Percentiles rank a stretch among this genome's conserved stretches.
phyloP scores from a whole-genome alignment of 441 rosid species.

The Sinapis alba region DNA sequence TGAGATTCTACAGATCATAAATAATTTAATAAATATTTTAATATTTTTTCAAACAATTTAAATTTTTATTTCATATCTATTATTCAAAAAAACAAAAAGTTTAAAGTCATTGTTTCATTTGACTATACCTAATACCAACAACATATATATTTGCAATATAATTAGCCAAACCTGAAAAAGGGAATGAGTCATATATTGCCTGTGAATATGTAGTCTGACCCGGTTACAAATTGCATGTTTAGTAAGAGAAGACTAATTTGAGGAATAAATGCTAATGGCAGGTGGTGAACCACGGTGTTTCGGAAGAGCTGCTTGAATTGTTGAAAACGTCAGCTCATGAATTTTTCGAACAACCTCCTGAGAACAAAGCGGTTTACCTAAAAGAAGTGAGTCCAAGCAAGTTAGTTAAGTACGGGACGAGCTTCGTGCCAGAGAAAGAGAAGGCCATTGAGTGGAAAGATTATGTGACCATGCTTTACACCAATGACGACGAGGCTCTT shows the following conservation, averaged over 20 bases:
- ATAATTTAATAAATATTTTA: too few species aligned
- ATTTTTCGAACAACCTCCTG: conserved; percentile 47
- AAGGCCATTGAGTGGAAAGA: conserved; percentile 68
- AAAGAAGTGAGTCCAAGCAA: conserved; percentile 57
- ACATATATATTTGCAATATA: too few species aligned
- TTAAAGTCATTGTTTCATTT: too few species aligned
- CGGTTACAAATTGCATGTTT: background rate
- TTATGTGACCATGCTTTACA: conserved; percentile 54
- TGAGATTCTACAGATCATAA: too few species aligned
- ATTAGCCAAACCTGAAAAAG: background rate
- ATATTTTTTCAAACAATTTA: too few species aligned
- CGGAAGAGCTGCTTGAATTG: conserved; percentile 48
- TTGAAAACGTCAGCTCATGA: conserved; percentile 49
- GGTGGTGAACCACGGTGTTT: conserved; percentile 66
- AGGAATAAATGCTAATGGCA: conserved; percentile 26
- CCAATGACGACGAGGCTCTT: conserved; percentile 58
- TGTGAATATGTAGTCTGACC: conserved; percentile 3
- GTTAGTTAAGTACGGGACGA: conserved; percentile 58
- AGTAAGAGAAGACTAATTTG: background rate
- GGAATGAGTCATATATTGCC: background rate
- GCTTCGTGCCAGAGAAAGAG: conserved; percentile 66
- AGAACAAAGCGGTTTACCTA: conserved; percentile 46
- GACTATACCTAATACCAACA: too few species aligned
- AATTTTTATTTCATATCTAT: too few species aligned
- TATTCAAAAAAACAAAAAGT: too few species aligned